phyloP scores from a whole-genome alignment of 306 rosid species.

The Purshia tridentata region DNA sequence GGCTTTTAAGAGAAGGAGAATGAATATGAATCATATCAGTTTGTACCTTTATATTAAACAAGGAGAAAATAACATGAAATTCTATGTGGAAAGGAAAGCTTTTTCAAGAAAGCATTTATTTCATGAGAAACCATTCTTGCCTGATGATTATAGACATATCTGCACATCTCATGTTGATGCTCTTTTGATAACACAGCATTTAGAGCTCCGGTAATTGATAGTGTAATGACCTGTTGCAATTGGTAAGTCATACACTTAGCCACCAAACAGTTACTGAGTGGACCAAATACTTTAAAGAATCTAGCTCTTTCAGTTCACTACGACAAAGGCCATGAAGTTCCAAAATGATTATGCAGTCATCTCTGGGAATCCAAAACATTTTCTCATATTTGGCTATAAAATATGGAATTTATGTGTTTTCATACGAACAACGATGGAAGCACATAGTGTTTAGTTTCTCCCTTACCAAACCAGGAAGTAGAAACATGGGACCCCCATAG shows the following conservation, averaged over 20 bases:
- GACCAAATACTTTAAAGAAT: not conserved
- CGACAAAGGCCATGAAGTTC: slow-evolving; percentile 11
- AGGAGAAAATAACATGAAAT: not conserved
- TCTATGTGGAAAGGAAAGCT: not conserved
- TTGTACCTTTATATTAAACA: not conserved
- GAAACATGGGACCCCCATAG: slow-evolving; percentile 45
- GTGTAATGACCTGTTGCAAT: slow-evolving; percentile 35
- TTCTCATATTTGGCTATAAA: not conserved
- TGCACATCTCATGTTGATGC: slow-evolving; percentile 36
- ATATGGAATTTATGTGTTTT: not conserved
- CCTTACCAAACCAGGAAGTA: slow-evolving; percentile 41
- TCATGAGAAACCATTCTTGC: slow-evolving; percentile 13
- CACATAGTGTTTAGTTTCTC: not conserved
- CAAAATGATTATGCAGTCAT: not conserved
- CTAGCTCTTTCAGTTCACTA: not conserved
- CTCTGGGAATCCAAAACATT: not conserved
- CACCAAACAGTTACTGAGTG: not conserved
- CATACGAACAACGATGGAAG: not conserved
- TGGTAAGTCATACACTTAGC: not conserved
- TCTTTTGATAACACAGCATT: slow-evolving; percentile 36
- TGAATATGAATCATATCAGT: not conserved
- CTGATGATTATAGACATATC: slow-evolving; percentile 45
- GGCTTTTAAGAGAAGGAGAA: not conserved
- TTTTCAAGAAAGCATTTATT: not conserved
- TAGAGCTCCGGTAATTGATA: slow-evolving; percentile 37